Conservation (phyloP, 2,329 filamentous ascomycete genomes). For the Ciborinia camelliae region DNA sequence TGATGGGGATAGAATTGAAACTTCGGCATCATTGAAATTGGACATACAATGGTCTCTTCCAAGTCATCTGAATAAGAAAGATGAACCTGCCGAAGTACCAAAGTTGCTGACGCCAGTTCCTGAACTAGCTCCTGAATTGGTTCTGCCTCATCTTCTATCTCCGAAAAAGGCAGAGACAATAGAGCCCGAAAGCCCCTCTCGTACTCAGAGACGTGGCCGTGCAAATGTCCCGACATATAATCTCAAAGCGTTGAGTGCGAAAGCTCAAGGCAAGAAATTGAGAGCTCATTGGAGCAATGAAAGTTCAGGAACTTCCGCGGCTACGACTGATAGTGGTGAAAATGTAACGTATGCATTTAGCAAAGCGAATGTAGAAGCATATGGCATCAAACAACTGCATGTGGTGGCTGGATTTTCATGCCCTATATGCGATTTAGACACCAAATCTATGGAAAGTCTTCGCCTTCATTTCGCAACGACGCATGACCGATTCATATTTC, state of each 20-base stretch:
- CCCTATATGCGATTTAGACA: slow-evolving; percentile 28
- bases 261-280: slow-evolving; percentile 51
- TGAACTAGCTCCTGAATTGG: background rate
- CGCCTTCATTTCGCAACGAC: slow-evolving; percentile 30
- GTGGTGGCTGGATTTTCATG: slow-evolving; percentile 29
- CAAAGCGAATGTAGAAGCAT: slow-evolving; percentile 27
- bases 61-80: slow-evolving; percentile 18
- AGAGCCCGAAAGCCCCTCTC: slow-evolving; percentile 24
- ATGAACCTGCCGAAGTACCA: background rate
- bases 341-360: slow-evolving; percentile 31
- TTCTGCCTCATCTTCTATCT: slow-evolving; percentile 7
- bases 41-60: slow-evolving; percentile 30
- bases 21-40: slow-evolving; percentile 21
- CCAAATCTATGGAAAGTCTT: slow-evolving; percentile 26
- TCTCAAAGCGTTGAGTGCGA: slow-evolving; percentile 56
- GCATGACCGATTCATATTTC: slow-evolving; percentile 32
- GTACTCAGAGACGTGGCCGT: slow-evolving; percentile 27
- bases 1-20: slow-evolving; percentile 14
- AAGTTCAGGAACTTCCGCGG: slow-evolving; percentile 22
- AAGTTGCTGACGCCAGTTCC: background rate
- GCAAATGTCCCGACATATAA: slow-evolving; percentile 48
- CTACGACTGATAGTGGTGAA: slow-evolving; percentile 28
- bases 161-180: slow-evolving; percentile 18
- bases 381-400: slow-evolving; percentile 27
- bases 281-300: slow-evolving; percentile 44